Evolutionary conservation across 2,329 filamentous ascomycete species (phyloP).

Genomic region (Cladosporium sp.): DNA sequence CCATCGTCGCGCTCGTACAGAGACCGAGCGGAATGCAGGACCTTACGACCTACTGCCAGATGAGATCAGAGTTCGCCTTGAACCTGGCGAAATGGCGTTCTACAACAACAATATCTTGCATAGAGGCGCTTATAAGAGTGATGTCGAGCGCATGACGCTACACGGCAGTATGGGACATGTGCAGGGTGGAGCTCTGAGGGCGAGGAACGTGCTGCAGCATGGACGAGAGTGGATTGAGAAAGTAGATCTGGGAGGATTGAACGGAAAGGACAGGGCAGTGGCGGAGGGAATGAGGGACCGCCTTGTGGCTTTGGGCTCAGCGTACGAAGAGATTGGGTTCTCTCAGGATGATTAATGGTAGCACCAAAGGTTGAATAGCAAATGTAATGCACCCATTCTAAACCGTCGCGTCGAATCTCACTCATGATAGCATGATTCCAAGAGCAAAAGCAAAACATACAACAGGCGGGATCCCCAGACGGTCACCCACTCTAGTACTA

Average conservation of each 20-base stretch:
- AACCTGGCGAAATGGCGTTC: conserved; percentile 75
- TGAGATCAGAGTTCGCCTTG: conserved; percentile 62
- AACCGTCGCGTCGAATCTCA: too few species aligned
- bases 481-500: too few species aligned
- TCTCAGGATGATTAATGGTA: conserved; percentile 13
- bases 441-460: not conserved
- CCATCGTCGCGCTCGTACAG: conserved; percentile 67
- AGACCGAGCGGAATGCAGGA: conserved; percentile 62
- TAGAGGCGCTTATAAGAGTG: conserved; percentile 60
- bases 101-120: conserved; percentile 89
- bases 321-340: conserved; percentile 8
- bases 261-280: conserved; percentile 8
- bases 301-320: conserved; percentile 9
- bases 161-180: conserved; percentile 17
- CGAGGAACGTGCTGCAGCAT: conserved; percentile 17
- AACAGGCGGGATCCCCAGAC: not conserved
- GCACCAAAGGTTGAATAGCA: too few species aligned
- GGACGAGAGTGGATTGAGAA: conserved; percentile 14
- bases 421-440: not conserved
- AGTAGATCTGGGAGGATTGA: conserved; percentile 10
- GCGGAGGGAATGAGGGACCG: conserved; percentile 15
- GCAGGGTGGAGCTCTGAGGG: conserved; percentile 12
- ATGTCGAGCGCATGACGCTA: conserved; percentile 47
- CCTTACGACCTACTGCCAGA: conserved; percentile 62
- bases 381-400: too few species aligned